Evolutionary conservation across 2,329 filamentous ascomycete genomes (phyloP), one percentile per base, ranked within the genome.

Genomic region (Paecilomyces niveus): DNA sequence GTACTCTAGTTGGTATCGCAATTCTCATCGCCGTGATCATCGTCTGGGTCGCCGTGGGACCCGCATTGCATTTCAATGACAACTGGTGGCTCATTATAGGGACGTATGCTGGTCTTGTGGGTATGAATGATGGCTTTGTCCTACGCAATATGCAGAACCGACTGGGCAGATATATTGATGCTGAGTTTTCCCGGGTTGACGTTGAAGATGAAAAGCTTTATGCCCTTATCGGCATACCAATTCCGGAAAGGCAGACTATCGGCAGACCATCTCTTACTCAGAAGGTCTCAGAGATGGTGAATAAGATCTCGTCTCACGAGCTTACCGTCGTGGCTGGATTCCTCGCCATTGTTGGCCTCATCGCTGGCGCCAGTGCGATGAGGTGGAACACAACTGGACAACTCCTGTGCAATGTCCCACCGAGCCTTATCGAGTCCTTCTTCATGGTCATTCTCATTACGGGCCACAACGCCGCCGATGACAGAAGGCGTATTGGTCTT

Each of bases 1-100:
- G 77, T 0, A 76, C 76, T 0, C 67, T 76, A 0, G 67, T 75
- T 3, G 76, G 77, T 0, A 70, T 79, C 15, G 61, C 65, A 1
- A 66, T 80, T 52, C 72, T 78, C 3, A 45, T 73, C 3, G 50
- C 68, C 6, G 75, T 78, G 18, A 63, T 73, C 22, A 61, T 68
- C 13, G 65, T 67, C 2, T 80, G 78, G 77, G 55, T 75, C 9
- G 64, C 69, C 4, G 67, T 78, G 8, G 77, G 77, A 1, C 72
- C 72, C 3, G 52, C 68, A 3, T 70, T 80, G 58, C 52, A 69
- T 2, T 80, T 76, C 62, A 70, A 73, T 58, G 65, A 69, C 58
- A 79, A 76, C 64, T 80, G 78, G 78, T 79, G 75, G 73, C 71
- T 80, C 0, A 70, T 80, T 15, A 79, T 80, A 54, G 78, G 78